These are phyloP conservation scores for Pinus tabuliformis DNA, from an alignment of 75 land plant genomes.

Conservation along the genomic window DNA sequence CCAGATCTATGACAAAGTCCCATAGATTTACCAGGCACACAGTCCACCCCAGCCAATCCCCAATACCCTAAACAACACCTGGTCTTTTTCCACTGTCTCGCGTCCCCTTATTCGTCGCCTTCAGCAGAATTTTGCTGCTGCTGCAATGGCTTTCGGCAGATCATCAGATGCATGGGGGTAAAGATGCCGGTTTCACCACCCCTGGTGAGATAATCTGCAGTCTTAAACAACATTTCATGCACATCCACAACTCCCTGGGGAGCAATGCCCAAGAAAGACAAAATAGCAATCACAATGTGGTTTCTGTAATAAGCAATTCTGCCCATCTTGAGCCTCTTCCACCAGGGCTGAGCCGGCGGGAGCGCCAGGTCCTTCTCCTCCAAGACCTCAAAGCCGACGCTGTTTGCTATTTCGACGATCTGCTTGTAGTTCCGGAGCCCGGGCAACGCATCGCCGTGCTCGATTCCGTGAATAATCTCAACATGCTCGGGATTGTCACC, in stretches of 20 bases:
- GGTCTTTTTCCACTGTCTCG: no score
- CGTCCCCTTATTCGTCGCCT: no score
- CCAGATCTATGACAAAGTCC: background rate
- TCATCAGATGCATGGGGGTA: background rate
- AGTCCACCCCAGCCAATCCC: no score
- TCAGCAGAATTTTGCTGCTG: background rate
- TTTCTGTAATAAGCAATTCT: slow-evolving; percentile 41
- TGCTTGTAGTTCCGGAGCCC: slow-evolving; percentile 71
- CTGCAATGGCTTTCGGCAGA: slow-evolving; percentile 2
- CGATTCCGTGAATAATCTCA: slow-evolving; percentile 86
- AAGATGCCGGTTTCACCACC: slow-evolving; percentile 53
- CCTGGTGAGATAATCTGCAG: slow-evolving; percentile 36
- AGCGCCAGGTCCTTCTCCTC: slow-evolving; percentile 79
- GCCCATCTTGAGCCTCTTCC: slow-evolving; percentile 67
- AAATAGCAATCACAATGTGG: slow-evolving; percentile 40
- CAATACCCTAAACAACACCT: no score
- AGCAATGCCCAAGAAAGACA: slow-evolving; percentile 45
- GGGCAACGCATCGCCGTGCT: slow-evolving; percentile 87
- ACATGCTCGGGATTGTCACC: slow-evolving; percentile 67
- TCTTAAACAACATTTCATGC: slow-evolving; percentile 58
- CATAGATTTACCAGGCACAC: background rate
- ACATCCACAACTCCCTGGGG: slow-evolving; percentile 56
- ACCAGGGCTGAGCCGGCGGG: slow-evolving; percentile 89
- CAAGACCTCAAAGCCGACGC: slow-evolving; percentile 87
- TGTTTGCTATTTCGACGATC: slow-evolving; percentile 58